phyloP scores from a whole-genome alignment of 1,284 basidiomycete species.

The Coniferiporia weirii region DNA sequence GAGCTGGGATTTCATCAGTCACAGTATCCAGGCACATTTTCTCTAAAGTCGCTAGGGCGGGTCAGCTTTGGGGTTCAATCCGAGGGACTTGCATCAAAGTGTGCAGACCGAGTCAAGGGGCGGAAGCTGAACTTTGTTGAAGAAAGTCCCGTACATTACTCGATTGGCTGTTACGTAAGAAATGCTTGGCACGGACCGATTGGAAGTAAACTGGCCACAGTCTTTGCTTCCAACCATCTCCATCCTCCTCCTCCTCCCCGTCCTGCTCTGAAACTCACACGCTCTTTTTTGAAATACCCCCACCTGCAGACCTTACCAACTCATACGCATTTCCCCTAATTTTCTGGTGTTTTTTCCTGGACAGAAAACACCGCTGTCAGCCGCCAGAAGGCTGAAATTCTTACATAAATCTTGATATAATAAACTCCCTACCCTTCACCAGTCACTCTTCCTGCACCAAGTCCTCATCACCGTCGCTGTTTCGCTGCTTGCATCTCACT shows the following conservation, averaged over 20 bases:
- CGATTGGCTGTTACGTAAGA: neutral
- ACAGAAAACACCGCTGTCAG: neutral
- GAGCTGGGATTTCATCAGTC: neutral
- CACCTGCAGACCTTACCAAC: neutral
- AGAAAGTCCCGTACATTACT: neutral
- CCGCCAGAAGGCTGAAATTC: neutral
- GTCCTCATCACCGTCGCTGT: neutral
- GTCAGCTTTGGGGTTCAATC: no score
- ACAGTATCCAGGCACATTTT: neutral
- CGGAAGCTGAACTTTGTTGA: neutral
- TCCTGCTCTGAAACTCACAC: neutral
- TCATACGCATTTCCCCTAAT: neutral
- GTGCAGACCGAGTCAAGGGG: neutral
- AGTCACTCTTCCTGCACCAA: neutral
- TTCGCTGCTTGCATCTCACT: neutral
- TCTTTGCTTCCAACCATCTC: neutral
- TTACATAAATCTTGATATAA: neutral
- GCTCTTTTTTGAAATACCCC: neutral
- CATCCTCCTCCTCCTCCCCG: neutral
- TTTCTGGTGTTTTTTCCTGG: neutral
- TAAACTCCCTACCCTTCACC: neutral
- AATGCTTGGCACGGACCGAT: neutral
- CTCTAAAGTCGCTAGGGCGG: no score
- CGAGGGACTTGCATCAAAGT: no score
- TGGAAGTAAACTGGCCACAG: neutral